A percentile compares a stretch with the other conserved stretches of the same genome.
phyloP scores from a whole-genome alignment of 306 rosid genomes.

The Fragaria vesca region DNA sequence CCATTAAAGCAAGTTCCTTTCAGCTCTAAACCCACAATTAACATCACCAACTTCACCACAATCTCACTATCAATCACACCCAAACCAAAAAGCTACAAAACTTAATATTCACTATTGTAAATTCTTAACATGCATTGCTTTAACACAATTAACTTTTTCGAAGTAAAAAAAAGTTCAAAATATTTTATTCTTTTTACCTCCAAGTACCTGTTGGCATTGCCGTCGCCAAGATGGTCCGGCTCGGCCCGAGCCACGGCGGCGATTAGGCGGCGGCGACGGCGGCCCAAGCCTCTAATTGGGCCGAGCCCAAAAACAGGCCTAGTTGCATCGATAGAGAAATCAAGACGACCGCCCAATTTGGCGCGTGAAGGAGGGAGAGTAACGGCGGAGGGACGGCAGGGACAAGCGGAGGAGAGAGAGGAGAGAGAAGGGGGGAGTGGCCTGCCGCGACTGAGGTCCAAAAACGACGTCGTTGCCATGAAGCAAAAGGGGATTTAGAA shows the following conservation, averaged over 20 bases:
- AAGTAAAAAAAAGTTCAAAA: not conserved
- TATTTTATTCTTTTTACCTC: not conserved
- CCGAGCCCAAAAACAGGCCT: constrained; percentile 6
- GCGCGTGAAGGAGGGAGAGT: constrained; percentile 11
- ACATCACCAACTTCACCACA: constrained; percentile 2
- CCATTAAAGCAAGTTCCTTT: not conserved
- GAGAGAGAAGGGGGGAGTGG: constrained; percentile 20
- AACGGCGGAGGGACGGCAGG: constrained; percentile 22
- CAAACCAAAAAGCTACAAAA: not conserved
- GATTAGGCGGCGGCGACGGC: constrained; percentile 28
- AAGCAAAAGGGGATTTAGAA: not conserved
- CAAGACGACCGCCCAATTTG: not conserved
- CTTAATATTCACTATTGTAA: not conserved
- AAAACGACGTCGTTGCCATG: constrained; percentile 36
- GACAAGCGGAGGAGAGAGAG: constrained; percentile 19
- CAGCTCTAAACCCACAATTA: constrained; percentile 1
- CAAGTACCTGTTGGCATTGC: constrained; percentile 35
- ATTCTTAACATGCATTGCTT: not conserved
- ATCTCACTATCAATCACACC: not conserved
- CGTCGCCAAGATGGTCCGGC: constrained; percentile 35
- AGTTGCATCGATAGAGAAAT: constrained; percentile 20
- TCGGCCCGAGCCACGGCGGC: constrained; percentile 39
- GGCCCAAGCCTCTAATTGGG: not conserved
- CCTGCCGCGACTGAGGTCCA: constrained; percentile 23
- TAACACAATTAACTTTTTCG: not conserved